Evolutionary conservation across 139 green algal genomes (phyloP).

Genomic region (Tetradesmus lagerheimii): DNA sequence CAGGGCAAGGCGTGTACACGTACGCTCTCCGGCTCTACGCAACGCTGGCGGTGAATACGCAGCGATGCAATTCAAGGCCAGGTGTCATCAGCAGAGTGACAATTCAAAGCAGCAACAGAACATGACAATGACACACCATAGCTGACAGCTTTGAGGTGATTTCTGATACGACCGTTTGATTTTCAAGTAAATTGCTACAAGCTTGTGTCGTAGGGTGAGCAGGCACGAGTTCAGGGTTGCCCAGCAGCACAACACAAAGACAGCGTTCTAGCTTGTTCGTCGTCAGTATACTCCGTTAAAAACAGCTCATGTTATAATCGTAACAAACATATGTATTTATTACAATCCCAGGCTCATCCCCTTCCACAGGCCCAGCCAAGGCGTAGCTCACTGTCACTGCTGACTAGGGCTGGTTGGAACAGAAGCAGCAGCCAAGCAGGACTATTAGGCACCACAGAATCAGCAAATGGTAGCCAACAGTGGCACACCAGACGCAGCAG

Average conservation of each 20-base stretch:
- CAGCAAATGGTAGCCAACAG: not conserved
- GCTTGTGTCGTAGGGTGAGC: too few species aligned
- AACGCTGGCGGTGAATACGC: too few species aligned
- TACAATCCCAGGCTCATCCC: not conserved
- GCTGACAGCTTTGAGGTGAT: too few species aligned
- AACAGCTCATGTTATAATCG: too few species aligned
- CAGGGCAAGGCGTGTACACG: too few species aligned
- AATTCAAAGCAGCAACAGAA: not conserved
- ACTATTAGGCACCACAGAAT: not conserved
- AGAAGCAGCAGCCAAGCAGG: not conserved
- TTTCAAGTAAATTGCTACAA: too few species aligned
- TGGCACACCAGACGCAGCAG: not conserved
- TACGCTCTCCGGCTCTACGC: too few species aligned
- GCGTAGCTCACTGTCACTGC: not conserved
- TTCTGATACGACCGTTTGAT: too few species aligned
- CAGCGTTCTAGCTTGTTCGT: not conserved
- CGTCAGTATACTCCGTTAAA: too few species aligned
- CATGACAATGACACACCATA: not conserved
- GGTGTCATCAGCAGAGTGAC: too few species aligned
- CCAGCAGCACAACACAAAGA: not conserved
- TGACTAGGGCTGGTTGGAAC: not conserved
- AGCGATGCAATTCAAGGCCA: too few species aligned
- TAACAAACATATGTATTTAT: not conserved
- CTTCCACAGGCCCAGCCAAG: not conserved
- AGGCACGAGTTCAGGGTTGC: not conserved